Evolutionary conservation across 805 yeast species (phyloP).

Genomic region (Ogataea henricii): DNA sequence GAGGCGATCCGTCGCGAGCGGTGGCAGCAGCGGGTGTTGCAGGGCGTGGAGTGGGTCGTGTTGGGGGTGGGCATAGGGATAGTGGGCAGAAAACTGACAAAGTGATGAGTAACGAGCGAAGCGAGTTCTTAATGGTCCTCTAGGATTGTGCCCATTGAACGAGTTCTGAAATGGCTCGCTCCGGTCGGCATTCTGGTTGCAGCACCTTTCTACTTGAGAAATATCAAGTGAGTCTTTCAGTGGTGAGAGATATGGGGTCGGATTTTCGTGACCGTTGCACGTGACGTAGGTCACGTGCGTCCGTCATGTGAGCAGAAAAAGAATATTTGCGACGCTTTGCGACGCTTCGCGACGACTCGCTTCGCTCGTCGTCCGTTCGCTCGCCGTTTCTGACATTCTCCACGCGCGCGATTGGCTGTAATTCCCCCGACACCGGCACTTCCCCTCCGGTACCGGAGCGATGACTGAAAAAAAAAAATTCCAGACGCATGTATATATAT

Average conservation of each 20-base stretch:
- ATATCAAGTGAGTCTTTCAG: too few species aligned
- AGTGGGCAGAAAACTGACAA: constrained; percentile 10
- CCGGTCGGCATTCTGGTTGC: too few species aligned
- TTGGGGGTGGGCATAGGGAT: constrained; percentile 17
- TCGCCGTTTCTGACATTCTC: neutral
- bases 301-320: too few species aligned
- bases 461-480: constrained; percentile 14
- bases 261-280: too few species aligned
- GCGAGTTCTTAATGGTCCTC: neutral
- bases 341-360: neutral
- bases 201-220: too few species aligned
- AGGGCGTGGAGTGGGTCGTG: constrained; percentile 25
- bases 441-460: constrained; percentile 18
- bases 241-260: too few species aligned
- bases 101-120: neutral
- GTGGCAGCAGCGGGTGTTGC: constrained; percentile 57
- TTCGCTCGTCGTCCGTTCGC: neutral
- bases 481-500: neutral
- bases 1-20: constrained; percentile 57
- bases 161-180: neutral
- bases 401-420: constrained; percentile 5
- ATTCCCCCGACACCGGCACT: too few species aligned
- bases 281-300: too few species aligned
- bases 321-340: neutral
- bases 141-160: neutral